These are phyloP conservation scores for Nakaseomyces kungkrabaensis DNA, from an alignment of 1,139 yeast genomes.

Conservation along the genomic window DNA sequence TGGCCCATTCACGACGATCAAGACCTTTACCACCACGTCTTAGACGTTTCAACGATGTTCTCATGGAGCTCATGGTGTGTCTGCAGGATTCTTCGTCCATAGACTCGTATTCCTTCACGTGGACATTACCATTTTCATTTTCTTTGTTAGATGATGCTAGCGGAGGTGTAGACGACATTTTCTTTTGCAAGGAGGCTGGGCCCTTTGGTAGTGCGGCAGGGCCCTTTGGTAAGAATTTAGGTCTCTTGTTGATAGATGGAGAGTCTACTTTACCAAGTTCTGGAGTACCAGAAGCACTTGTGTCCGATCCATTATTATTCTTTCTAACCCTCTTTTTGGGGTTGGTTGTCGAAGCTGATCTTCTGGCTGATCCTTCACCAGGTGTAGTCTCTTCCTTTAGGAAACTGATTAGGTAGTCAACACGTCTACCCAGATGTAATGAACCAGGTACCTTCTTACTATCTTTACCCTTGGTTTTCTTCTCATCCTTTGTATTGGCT, in stretches of 20 bases:
- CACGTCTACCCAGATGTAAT: constrained; percentile 87
- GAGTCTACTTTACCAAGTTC: background rate
- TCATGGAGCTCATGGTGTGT: constrained; percentile 57
- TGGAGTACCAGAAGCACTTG: background rate
- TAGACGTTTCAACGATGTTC: constrained; percentile 61
- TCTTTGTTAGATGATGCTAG: constrained; percentile 5
- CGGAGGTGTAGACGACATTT: background rate
- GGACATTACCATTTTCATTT: constrained; percentile 12
- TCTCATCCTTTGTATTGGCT: constrained; percentile 6
- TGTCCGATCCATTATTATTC: background rate
- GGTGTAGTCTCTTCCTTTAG: constrained; percentile 28
- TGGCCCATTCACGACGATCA: constrained; percentile 80
- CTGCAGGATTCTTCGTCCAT: constrained; percentile 75
- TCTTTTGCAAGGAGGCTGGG: constrained; percentile 1
- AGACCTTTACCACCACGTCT: constrained; percentile 74
- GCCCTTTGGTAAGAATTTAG: constrained; percentile 17
- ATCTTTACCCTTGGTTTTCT: constrained; percentile 20
- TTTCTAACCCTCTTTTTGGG: constrained; percentile 14
- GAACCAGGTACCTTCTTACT: constrained; percentile 77
- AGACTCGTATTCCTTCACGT: constrained; percentile 57
- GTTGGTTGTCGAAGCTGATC: constrained; percentile 5
- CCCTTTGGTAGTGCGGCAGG: constrained; percentile 10
- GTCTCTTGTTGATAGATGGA: constrained; percentile 5
- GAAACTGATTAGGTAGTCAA: constrained; percentile 71
- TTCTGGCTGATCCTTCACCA: constrained; percentile 8